Evolutionary conservation across 2,329 filamentous ascomycete genomes (phyloP).

Genomic region (Calonectria naviculata): DNA sequence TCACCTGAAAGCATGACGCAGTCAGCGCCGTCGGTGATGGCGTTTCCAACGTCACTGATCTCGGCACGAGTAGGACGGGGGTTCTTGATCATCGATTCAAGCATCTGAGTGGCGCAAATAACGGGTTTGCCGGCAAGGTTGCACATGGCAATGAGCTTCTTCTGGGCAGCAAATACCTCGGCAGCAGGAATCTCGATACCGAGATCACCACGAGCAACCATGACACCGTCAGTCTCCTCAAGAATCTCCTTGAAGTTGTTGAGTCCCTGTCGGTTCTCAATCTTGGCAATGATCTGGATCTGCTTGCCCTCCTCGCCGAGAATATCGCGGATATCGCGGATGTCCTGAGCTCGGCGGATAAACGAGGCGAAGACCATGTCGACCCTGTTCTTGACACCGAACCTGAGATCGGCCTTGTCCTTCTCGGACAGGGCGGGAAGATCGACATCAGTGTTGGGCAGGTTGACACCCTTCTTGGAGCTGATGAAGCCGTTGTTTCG

Average conservation of each 20-base stretch:
- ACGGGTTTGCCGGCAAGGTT: conserved; percentile 99
- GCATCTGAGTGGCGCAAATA: conserved; percentile 99
- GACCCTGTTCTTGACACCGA: conserved; percentile 98
- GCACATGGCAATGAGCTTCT: conserved; percentile 99
- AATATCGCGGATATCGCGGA: conserved; percentile 90
- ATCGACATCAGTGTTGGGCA: conserved; percentile 98
- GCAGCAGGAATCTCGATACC: conserved; percentile 99
- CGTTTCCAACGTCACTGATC: conserved; percentile 98
- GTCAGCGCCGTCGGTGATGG: conserved; percentile 96
- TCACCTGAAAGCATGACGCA: conserved; percentile 99
- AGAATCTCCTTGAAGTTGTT: conserved; percentile 99
- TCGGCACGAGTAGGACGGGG: conserved; percentile 97
- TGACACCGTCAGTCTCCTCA: conserved; percentile 96
- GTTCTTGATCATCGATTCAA: conserved; percentile 99
- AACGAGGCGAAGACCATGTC: conserved; percentile 99
- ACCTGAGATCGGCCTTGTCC: conserved; percentile 92
- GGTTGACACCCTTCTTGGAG: conserved; percentile 98
- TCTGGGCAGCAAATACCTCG: conserved; percentile 99
- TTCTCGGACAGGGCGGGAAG: conserved; percentile 98
- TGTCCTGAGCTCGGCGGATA: conserved; percentile 94
- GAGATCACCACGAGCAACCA: conserved; percentile 96
- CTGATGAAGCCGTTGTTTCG: conserved; percentile 99
- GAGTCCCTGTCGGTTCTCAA: conserved; percentile 99
- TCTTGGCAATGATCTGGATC: conserved; percentile 99
- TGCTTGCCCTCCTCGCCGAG: conserved; percentile 92